These are phyloP conservation scores for Hypoxylon sp. DNA, from an alignment of 2,329 filamentous ascomycete genomes.

Conservation along the genomic window DNA sequence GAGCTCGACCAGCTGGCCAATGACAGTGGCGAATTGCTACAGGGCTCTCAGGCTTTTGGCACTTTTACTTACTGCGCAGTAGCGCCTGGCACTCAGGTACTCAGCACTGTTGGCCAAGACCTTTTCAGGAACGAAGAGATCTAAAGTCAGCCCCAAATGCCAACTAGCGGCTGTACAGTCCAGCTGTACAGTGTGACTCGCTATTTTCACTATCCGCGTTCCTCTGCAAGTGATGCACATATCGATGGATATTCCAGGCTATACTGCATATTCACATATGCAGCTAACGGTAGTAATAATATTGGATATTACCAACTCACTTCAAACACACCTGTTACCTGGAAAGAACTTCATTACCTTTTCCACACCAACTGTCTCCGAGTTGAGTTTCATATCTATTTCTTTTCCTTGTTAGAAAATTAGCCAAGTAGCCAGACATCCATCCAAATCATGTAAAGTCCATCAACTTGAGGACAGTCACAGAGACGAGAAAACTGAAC, in stretches of 20 bases:
- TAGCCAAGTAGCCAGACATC: too few relatives aligned
- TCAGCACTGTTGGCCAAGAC: constrained; percentile 20
- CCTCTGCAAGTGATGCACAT: not conserved
- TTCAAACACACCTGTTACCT: not conserved
- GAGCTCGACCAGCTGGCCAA: constrained; percentile 9
- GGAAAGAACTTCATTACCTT: not conserved
- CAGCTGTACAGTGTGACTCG: not conserved
- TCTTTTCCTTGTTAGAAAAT: not conserved
- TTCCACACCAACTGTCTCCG: not conserved
- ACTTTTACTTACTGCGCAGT: too few relatives aligned
- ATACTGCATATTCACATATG: too few relatives aligned
- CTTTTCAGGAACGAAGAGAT: constrained; percentile 16
- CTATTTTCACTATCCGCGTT: not conserved
- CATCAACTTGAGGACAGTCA: too few relatives aligned
- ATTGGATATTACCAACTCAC: not conserved
- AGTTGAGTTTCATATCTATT: not conserved
- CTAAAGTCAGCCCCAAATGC: not conserved
- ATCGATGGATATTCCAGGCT: too few relatives aligned
- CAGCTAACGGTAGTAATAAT: too few relatives aligned
- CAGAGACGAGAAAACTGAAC: too few relatives aligned
- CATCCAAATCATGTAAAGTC: too few relatives aligned
- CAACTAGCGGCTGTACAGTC: not conserved
- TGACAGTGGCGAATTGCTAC: constrained; percentile 1
- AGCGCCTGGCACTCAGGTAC: too few relatives aligned
- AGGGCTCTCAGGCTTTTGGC: constrained; percentile 1